A percentile compares a stretch with the other conserved stretches of the same genome.
These are phyloP conservation scores for Rubia peregrina DNA, from an alignment of 305 asterid genomes.

Conservation along the genomic window DNA sequence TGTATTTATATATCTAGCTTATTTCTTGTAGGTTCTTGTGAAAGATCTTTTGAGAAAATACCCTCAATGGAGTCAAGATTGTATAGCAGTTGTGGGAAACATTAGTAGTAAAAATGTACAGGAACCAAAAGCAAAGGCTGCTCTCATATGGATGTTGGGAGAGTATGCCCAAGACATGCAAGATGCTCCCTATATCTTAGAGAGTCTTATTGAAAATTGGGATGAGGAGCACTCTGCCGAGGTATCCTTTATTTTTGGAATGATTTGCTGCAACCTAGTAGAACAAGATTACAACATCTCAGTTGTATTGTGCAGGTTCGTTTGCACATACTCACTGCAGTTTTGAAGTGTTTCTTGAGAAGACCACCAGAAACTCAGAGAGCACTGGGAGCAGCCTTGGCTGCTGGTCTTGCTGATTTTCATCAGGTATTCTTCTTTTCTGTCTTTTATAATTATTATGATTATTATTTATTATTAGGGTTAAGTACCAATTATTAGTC, in stretches of 20 bases:
- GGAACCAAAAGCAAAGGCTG: conserved; percentile 98
- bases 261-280: background rate
- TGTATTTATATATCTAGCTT: conserved; percentile 2
- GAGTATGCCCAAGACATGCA: conserved; percentile 99
- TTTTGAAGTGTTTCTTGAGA: conserved; percentile 86
- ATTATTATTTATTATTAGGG: too few species aligned
- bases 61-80: conserved; percentile 99
- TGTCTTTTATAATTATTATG: background rate
- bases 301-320: conserved; percentile 65
- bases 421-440: conserved; percentile 62
- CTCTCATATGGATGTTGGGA: conserved; percentile 99
- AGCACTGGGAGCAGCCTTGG: conserved; percentile 86
- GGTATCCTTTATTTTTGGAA: conserved; percentile 35
- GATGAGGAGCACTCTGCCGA: conserved; percentile 94
- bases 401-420: conserved; percentile 95
- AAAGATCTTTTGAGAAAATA: conserved; percentile 97
- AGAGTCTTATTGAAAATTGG: conserved; percentile 86
- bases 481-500: too few species aligned
- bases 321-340: conserved; percentile 90
- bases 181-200: conserved; percentile 89
- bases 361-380: conserved; percentile 92
- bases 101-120: conserved; percentile 94
- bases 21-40: conserved; percentile 67
- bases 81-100: conserved; percentile 97
- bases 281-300: background rate